Evolutionary conservation across 805 yeast species (phyloP), one percentile per base, ranked within the genome.

Genomic region (Brettanomyces nanus): DNA sequence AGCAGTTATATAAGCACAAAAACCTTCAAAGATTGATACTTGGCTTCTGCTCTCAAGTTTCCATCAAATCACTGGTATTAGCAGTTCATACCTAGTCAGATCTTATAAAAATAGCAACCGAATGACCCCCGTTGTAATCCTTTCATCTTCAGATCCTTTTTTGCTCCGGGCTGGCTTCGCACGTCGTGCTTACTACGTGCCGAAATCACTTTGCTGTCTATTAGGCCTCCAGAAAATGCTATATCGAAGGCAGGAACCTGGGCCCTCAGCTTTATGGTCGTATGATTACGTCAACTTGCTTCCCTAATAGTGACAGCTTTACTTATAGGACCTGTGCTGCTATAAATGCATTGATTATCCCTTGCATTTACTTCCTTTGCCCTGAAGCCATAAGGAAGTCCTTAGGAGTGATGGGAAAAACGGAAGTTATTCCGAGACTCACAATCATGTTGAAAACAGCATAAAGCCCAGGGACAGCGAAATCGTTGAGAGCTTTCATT

Each of bases 121-220:
- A 32, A 51, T 64, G 34, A 74, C 61, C 5, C 71, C 75, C 13
- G 73, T 75, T 1, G 60, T 69, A 1, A 60, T 71, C 45, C 56
- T 71, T 72, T 69, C 43, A 58, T 65, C 10, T 68, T 68, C 49
- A 67, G 68, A 54, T 54, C 69, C 10, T 67, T 65, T 47, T 72
- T 71, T 44, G 77, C 71, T 3, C 48, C 70, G 19, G 70, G 75
- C 2, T 52, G 68, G 65, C 59, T 73, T 48, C 62, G 69, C 15
- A 62, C 65, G 48, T 54, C 70, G 23, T 72, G 76, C 75, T 53
- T 76, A 43, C 72, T 70, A 39, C 76, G 74, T n/a, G 76, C 83
- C 5, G 84, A 77, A 51, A 56, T 77, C 27, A 62, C 70, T 36
- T 73, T 83, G 2, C 62, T 73, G 15, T 41, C 49, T 25, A 40